Evolutionary conservation across 106 monocot species (phyloP), one percentile per base, ranked within the genome.

Genomic region (Apostasia shenzhenica): DNA sequence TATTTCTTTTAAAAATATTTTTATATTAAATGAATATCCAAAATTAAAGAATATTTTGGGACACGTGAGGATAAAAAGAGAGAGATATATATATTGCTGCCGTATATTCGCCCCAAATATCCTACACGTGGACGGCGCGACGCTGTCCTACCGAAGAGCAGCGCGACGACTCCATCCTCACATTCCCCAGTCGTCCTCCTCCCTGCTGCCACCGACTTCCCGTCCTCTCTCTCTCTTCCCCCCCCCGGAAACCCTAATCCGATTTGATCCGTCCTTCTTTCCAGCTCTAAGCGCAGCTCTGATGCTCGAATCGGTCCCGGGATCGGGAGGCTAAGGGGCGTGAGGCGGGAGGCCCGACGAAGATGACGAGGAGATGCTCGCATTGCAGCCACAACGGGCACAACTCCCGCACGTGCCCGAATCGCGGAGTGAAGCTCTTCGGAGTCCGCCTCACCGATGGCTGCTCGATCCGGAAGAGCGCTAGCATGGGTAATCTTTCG

Each of bases 401-500:
- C 59, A 72, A 72, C 50, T 72, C 72, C 14, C 72, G 72, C 40
- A 72, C 72, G 42, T 72, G 72, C 59, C 72, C 72, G 41, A 72
- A 72, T 51, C 61, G 72, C 5, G 72, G 72, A 38, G 60, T 72
- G 61, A 61, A 50, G 51, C 60, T 72, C 50, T 72, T 72, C 52
- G 72, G 72, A 0, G 72, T 72, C n/a, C 60, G 72, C 45, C 60
- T 72, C 47, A 72, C 72, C 47, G 72, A 72, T 61, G 72, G 72
- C 11, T 45, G 45, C 37, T 65, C 48, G 2, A 78, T 85, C 41
- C 49, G 85, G 69, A 85, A 81, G 78, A 85, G 85, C 72, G 78
- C 81, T 9, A 81, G 81, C 61, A 81, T 85, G 82, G 82, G 85
- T n/a, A 85, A 83, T 73, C 80, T 89, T 49, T 85, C 79, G 14